Evolutionary conservation across 208 protist species (phyloP), one percentile per base, ranked within the genome.

Genomic region (Trichomonas vaginalis): DNA sequence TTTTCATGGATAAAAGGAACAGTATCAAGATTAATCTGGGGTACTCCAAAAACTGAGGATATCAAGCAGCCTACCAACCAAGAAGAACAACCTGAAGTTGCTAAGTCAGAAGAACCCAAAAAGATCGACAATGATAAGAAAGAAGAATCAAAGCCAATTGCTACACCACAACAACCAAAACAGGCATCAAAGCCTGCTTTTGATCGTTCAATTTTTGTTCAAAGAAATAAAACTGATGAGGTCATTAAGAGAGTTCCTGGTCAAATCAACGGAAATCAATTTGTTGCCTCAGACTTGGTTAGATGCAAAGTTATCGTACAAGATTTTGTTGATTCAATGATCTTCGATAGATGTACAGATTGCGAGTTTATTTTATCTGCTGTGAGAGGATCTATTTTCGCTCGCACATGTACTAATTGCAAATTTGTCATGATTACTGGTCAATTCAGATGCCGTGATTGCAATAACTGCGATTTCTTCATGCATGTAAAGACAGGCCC

Each of bases 271-370:
- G 86, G 86, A 35, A 92, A 92, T 51, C 86, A 92, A 32, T 92
- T 92, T 51, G 45, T 51, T 56, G 45, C 27, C 17, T 8, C 42
- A 48, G 17, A 92, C 35, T 39, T 92, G 0, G 42, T n/a, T 51
- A 45, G 35, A 0, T 92, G 86, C 46, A 92, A 92, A 47, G 86
- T 92, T 39, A 92, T 92, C 39, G 86, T 92, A 35, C 8, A 9
- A 48, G 86, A 92, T 92, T 92, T 92, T 32, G 48, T 40, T 15
- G 86, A 92, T 51, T 92, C 86, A 49, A 92, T 92, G 86, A 92
- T 51, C 27, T 48, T 92, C 39, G 86, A 92, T 51, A 6, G 86
- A 15, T 92, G 86, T 27, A 51, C 17, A 48, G 35, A 92, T n/a
- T 92, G 86, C n/a, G 86, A 92, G 51, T 92, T 92, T 47, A 32